These are phyloP conservation scores for Stachybotrys echinatus DNA, from an alignment of 2,329 filamentous ascomycete species.

Conservation along the genomic window DNA sequence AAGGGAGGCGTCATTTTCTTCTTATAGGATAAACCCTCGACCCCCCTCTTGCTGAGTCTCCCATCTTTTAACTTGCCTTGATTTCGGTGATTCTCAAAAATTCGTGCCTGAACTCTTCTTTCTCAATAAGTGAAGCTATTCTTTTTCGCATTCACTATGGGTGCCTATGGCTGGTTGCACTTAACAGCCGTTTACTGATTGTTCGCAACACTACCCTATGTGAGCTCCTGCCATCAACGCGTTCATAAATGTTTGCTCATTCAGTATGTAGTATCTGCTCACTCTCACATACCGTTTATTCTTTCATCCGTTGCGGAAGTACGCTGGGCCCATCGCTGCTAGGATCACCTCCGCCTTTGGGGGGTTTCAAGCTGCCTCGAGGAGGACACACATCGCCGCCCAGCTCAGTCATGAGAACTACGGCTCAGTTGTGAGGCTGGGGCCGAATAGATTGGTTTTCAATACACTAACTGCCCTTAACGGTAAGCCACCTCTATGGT, in stretches of 20 bases:
- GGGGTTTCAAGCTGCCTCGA: background rate
- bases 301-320: constrained; percentile 1
- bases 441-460: constrained; percentile 3
- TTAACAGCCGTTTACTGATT: too few species aligned
- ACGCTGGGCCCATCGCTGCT: constrained; percentile 1
- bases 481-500: background rate
- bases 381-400: background rate
- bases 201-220: too few species aligned
- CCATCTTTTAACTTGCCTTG: too few species aligned
- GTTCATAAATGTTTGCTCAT: background rate
- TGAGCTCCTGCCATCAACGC: too few species aligned
- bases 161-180: too few species aligned
- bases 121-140: too few species aligned
- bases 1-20: too few species aligned
- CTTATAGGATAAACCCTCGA: too few species aligned
- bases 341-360: constrained; percentile 1
- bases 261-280: background rate
- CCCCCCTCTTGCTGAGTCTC: too few species aligned
- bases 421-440: constrained; percentile 3
- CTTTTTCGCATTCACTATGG: too few species aligned
- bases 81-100: too few species aligned
- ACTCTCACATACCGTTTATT: background rate
- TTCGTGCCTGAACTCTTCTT: too few species aligned
- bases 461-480: constrained; percentile 3
- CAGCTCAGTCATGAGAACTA: constrained; percentile 3